Evolutionary conservation across 495 filamentous ascomycete species (phyloP).

Genomic region (Lasiosphaeria miniovina): DNA sequence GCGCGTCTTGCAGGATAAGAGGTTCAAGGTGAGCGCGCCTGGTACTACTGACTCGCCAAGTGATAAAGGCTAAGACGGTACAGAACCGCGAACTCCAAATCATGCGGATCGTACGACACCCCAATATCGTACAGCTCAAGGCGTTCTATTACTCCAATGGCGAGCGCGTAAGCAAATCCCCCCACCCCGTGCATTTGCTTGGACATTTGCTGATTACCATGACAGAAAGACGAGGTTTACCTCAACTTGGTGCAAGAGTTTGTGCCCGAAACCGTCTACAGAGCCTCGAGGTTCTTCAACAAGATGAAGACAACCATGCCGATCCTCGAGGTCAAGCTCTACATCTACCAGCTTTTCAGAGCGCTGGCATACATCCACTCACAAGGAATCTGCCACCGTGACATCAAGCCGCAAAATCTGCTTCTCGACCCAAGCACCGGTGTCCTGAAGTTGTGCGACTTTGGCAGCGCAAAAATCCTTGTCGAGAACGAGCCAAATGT

Average conservation of each 20-base stretch:
- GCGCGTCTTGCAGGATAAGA: constrained; percentile 95
- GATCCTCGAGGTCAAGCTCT: constrained; percentile 96
- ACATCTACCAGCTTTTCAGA: constrained; percentile 99
- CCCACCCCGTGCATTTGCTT: neutral
- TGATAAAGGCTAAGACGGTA: constrained; percentile 31
- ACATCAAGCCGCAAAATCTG: constrained; percentile 99
- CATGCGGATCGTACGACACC: constrained; percentile 98
- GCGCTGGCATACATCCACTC: constrained; percentile 99
- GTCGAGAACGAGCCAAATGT: constrained; percentile 99
- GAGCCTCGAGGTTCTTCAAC: constrained; percentile 98
- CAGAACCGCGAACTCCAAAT: constrained; percentile 99
- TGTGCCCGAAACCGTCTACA: constrained; percentile 96
- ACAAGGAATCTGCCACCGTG: constrained; percentile 97
- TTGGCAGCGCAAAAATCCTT: constrained; percentile 97
- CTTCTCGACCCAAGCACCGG: constrained; percentile 87
- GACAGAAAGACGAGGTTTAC: constrained; percentile 97
- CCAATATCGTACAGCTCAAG: constrained; percentile 97
- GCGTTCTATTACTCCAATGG: constrained; percentile 99
- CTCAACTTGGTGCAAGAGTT: constrained; percentile 97
- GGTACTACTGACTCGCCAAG: neutral
- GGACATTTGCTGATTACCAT: constrained; percentile 17
- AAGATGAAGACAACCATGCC: constrained; percentile 99
- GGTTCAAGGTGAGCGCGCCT: constrained; percentile 76
- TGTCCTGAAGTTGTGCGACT: constrained; percentile 96
- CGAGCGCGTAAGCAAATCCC: constrained; percentile 69